Conservation (phyloP, 768 basidiomycete species). For the Amanita subjunquillea region DNA sequence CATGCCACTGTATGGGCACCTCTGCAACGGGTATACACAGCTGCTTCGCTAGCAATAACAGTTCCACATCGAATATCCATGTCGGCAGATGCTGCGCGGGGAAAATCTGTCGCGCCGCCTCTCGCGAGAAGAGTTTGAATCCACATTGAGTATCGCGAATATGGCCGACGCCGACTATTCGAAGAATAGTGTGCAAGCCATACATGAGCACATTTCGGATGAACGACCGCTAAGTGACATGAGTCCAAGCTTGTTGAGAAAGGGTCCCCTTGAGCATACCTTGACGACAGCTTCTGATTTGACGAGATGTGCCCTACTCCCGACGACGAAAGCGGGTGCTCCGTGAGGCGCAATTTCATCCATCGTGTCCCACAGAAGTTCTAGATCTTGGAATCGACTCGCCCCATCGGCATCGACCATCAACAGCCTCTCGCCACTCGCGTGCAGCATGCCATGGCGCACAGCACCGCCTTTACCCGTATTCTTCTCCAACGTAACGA, state of each 20-base stretch:
- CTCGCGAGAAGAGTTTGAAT: conserved; percentile 89
- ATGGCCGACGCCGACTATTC: conserved; percentile 81
- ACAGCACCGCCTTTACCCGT: conserved; percentile 92
- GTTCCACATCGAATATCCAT: conserved; percentile 97
- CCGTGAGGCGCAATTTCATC: conserved; percentile 43
- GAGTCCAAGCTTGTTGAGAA: not conserved
- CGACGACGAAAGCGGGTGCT: conserved; percentile 61
- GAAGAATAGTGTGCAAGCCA: conserved; percentile 80
- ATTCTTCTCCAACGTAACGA: conserved; percentile 72
- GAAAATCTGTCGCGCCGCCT: conserved; percentile 75
- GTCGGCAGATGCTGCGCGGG: conserved; percentile 78
- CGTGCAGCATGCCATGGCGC: conserved; percentile 80
- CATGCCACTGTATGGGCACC: conserved; percentile 88
- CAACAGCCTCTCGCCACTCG: conserved; percentile 65
- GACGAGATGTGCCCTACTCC: conserved; percentile 89
- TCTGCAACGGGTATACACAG: conserved; percentile 72
- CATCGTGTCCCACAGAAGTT: conserved; percentile 68
- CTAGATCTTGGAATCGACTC: conserved; percentile 77
- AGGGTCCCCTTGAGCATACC: conserved; percentile 29
- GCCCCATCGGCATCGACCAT: conserved; percentile 97
- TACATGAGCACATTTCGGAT: conserved; percentile 93
- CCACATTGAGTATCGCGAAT: conserved; percentile 95
- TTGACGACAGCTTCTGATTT: conserved; percentile 90
- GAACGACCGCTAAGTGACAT: conserved; percentile 57
- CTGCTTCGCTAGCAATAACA: conserved; percentile 76